Base-by-base conservation (phyloP, 73 alveolate genomes). In the Paramecium octaurelia region DNA sequence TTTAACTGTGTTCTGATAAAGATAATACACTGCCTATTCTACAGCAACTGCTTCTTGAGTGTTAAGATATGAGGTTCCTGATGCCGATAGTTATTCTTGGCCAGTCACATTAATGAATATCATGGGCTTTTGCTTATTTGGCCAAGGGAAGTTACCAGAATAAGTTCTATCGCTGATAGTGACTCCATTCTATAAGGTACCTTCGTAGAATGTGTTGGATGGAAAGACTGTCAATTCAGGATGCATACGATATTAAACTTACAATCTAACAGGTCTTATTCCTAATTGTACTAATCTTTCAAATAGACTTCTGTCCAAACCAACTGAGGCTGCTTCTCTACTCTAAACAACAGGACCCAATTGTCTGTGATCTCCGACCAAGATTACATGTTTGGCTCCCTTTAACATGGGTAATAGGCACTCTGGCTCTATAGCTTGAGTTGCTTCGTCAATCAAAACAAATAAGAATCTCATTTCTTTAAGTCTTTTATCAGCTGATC, bases 201-300 rank as follows among this genome's bases (percentile, higher is more conserved):
- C 99, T 93, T 99, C 99, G 96, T 99, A 99, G 77, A 98, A 99
- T 54, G 99, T 97, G 90, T 95, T 97, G 24, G 99, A 95, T 11
- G 99, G 99, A 91, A 99, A 99, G 58, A 93, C 99, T 71, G 99
- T 93, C 42, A 99, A 95, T 84, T 97, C 97, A 59, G 99, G 99
- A 92, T 99, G 99, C 99, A 99, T 99, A 88, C 99, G 95, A 96
- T 98, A 99, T 93, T 99, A 98, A 24, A 98, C 99, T 95, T 98
- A 98, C 16, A 98, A 94, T 95, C 99, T 95, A 75, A 96, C 97
- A 46, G 99, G 99, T 77, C 98, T 92, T 9, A 95, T 95, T 69
- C 99, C 99, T 58, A 98, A 92, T 84, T 97, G 93, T 20, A 98
- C 99, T 54, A 98, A 93, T 95, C 99, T 94, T 95, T 99, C 99